These are phyloP conservation scores for Parafenestella ontariensis DNA, from an alignment of 2,329 filamentous ascomycete species.

Conservation along the genomic window DNA sequence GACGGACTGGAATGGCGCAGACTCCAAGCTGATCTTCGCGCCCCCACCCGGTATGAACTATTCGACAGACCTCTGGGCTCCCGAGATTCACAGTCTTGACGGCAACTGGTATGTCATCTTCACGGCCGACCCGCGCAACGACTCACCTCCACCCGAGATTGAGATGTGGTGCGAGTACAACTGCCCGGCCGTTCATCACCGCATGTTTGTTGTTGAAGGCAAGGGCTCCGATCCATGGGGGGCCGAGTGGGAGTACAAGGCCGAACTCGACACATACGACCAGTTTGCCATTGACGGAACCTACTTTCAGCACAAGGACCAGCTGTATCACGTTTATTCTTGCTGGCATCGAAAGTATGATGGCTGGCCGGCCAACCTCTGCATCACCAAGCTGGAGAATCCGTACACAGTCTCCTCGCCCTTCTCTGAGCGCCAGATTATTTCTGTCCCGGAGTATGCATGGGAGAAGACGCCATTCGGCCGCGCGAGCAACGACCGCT, in stretches of 20 bases:
- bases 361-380: conserved; percentile 61
- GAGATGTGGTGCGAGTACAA: conserved; percentile 58
- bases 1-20: conserved; percentile 55
- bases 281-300: conserved; percentile 63
- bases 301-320: conserved; percentile 55
- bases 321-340: conserved; percentile 50
- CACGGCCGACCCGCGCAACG: conserved; percentile 57
- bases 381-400: conserved; percentile 58
- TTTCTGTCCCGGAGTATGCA: conserved; percentile 56
- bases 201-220: conserved; percentile 60
- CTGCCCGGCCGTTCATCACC: conserved; percentile 59
- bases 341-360: conserved; percentile 55
- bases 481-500: conserved; percentile 54
- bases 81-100: conserved; percentile 58
- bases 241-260: conserved; percentile 54
- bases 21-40: conserved; percentile 52
- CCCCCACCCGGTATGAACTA: conserved; percentile 53
- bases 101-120: conserved; percentile 61
- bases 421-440: conserved; percentile 56
- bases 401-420: conserved; percentile 57
- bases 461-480: conserved; percentile 62
- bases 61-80: conserved; percentile 59
- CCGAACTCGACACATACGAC: conserved; percentile 58
- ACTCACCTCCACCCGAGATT: conserved; percentile 55
- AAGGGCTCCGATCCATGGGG: conserved; percentile 54